These are phyloP conservation scores for Phytophthora chlamydospora DNA, from an alignment of 352 stramenopile species.

Conservation along the genomic window DNA sequence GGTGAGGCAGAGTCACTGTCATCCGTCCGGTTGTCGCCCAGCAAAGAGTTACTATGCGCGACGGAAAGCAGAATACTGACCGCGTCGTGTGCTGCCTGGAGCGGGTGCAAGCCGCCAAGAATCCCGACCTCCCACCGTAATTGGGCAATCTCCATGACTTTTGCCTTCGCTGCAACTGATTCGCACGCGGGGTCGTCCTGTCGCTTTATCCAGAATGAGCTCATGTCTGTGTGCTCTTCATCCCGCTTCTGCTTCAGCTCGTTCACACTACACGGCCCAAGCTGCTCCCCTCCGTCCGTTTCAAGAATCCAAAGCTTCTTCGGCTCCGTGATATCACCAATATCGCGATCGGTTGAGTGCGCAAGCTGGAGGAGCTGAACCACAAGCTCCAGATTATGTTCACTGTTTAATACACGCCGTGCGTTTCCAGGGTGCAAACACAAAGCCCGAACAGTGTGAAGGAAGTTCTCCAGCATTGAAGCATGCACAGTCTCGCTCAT, in stretches of 20 bases:
- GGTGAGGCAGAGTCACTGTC: constrained; percentile 20
- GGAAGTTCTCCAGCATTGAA: constrained; percentile 56
- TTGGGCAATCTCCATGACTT: constrained; percentile 71
- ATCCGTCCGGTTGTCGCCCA: constrained; percentile 22
- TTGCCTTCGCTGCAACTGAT: constrained; percentile 29
- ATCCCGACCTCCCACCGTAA: constrained; percentile 83
- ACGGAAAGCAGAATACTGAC: constrained; percentile 66
- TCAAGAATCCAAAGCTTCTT: constrained; percentile 65
- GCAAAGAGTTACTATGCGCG: constrained; percentile 67
- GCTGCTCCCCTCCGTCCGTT: constrained; percentile 30
- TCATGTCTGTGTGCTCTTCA: constrained; percentile 35
- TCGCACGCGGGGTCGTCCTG: constrained; percentile 46
- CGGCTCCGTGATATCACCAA: constrained; percentile 18
- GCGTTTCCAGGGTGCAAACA: constrained; percentile 58
- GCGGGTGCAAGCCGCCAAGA: constrained; percentile 45
- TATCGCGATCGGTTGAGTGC: constrained; percentile 48
- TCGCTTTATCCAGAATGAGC: constrained; percentile 37
- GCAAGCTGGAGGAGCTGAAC: constrained; percentile 72
- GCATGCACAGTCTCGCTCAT: constrained; percentile 70
- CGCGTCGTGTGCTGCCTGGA: constrained; percentile 76
- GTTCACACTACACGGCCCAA: constrained; percentile 48
- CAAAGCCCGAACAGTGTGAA: constrained; percentile 66
- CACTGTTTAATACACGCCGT: constrained; percentile 49
- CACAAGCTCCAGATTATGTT: constrained; percentile 52
- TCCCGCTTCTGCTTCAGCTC: constrained; percentile 55